Base-by-base conservation (phyloP, 208 protist genomes). In the Trypanosoma caninum region DNA sequence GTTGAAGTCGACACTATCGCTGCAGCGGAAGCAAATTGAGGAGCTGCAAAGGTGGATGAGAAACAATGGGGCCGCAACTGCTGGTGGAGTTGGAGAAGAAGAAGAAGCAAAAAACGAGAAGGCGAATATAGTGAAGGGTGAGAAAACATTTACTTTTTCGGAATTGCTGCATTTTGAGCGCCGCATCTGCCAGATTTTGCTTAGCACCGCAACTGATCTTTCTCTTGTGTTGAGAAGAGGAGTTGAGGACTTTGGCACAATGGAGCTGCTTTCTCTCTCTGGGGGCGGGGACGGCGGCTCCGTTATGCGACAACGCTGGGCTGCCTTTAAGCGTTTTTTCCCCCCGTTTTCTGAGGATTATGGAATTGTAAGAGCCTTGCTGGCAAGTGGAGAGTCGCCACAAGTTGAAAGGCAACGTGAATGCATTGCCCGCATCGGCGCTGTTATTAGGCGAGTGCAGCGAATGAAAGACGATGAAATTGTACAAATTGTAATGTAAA, bases 241-340 rank as follows among this genome's bases (percentile, higher is more conserved):
- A 8, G 69, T 87, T n/a, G 78, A 63, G 6, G 79, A 77, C 68
- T 89, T 92, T 55, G 68, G 68, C 5, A 65, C 57, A 11, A 34
- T 92, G 52, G 85, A 92, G 42, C 54, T 92, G 10, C 68, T 87
- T 7, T 59, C 78, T 37, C 41, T 62, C 37, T 46, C 38, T 48
- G 45, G 45, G 8, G 61, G 47, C 35, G 62, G 42, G 16, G 20
- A 66, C 22, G 18, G 42, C 13, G 56, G 46, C 6, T 22, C 9
- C 2, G 20, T 18, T 13, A 48, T 65, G 40, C 59, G 70, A 20
- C 45, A 79, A 50, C 85, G 85, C 2, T 92, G 80, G 78, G 42
- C 42, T 9, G 74, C 81, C 10, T 87, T 89, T 44, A 82, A 92
- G 54, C 59, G 71, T 10, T 72, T 87, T 23, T 92, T 82, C 50